These are phyloP conservation scores for Talaromyces sp. DNA, from an alignment of 2,329 filamentous ascomycete genomes.

Conservation along the genomic window DNA sequence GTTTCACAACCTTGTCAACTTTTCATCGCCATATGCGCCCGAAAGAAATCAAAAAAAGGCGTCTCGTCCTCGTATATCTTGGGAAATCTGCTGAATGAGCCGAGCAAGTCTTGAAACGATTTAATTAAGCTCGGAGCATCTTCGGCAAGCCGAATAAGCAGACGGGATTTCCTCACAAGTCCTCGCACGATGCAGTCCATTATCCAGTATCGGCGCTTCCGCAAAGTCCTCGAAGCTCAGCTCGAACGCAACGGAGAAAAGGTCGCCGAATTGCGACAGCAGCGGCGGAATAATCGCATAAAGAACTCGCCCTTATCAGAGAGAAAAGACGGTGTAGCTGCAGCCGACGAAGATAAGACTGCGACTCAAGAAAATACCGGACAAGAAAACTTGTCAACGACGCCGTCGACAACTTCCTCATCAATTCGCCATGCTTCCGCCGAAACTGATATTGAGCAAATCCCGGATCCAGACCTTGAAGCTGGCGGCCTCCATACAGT, in stretches of 20 bases:
- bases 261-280: conserved; percentile 13
- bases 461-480: conserved; percentile 11
- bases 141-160: not conserved
- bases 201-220: conserved; percentile 20
- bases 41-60: not conserved
- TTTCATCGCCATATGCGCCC: not conserved
- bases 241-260: conserved; percentile 14
- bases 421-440: not conserved
- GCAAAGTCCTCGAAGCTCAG: conserved; percentile 17
- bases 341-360: not conserved
- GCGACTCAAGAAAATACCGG: not conserved
- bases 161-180: too few relatives aligned
- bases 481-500: conserved; percentile 12
- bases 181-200: conserved; percentile 20
- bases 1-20: not conserved
- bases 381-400: not conserved
- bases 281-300: conserved; percentile 9
- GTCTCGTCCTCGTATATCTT: not conserved
- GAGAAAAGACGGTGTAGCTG: not conserved
- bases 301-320: conserved; percentile 2
- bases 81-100: not conserved
- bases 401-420: not conserved
- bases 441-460: conserved; percentile 6
- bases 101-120: not conserved
- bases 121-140: not conserved